Evolutionary conservation across 495 filamentous ascomycete species (phyloP), one percentile per base, ranked within the genome.

Genomic region (Xylaria curta): DNA sequence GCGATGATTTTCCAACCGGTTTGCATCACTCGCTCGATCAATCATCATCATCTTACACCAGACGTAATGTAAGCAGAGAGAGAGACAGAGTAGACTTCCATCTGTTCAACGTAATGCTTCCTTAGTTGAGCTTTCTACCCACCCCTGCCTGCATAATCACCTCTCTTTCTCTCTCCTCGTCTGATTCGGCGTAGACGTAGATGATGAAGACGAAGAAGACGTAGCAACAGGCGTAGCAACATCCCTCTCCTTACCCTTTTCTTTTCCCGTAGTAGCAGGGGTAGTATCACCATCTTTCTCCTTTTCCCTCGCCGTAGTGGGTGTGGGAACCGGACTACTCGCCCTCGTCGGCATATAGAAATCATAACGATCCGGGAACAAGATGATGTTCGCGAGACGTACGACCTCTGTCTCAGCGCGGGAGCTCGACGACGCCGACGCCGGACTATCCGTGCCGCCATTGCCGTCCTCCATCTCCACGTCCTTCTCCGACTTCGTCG

Each of bases 351-450:
- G 76, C 84, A 85, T 85, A 74, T 85, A 85, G 73, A 85, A 85
- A 67, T 85, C 83, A 44, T 85, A 86, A 0, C 81, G 76, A 71
- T 86, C 84, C 12, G 84, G 84, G 58, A 86, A 86, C 66, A 86
- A 68, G 64, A 86, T 86, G 70, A 86, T 85, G 62, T 86, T 86
- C 0, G 84, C 83, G 44, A 86, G 72, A 33, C 84, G 72, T 9
- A 84, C 83, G 1, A 86, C 83, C 72, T 86, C 84, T 6, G 83
- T 80, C 75, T 85, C 81, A 6, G 81, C 82, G 36, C 80, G 72
- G 10, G 78, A 80, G 69, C 75, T 75, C 9, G 78, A 76, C 36
- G 46, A n/a, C 2, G 49, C 26, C 61, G 44, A 28, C 19, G 49
- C 44, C 19, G 49, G 69, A 17, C 15, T 65, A 21, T 65, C 61